These are phyloP conservation scores for Starmerella etchellsii DNA, from an alignment of 805 yeast genomes.

Conservation along the genomic window DNA sequence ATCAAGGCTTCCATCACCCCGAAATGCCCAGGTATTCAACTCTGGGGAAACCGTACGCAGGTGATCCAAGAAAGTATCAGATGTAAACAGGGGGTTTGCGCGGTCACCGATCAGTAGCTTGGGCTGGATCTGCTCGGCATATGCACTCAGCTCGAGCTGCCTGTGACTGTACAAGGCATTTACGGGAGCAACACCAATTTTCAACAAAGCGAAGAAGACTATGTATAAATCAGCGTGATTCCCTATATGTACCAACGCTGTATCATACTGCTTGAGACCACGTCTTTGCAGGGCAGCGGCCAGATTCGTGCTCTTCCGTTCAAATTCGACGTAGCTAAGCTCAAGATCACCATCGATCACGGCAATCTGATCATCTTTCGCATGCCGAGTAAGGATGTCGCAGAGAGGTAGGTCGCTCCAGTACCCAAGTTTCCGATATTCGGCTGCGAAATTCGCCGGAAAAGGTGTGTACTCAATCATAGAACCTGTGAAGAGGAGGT, in stretches of 20 bases:
- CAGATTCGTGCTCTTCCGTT: background rate
- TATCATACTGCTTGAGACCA: conserved; percentile 9
- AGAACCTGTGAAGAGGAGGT: too few species aligned
- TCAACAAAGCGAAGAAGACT: conserved; percentile 9
- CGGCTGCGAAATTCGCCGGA: conserved; percentile 7
- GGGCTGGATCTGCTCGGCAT: conserved; percentile 11
- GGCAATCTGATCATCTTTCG: conserved; percentile 1
- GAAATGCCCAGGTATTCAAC: conserved; percentile 1
- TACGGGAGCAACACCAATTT: conserved; percentile 11
- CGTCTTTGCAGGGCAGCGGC: conserved; percentile 1
- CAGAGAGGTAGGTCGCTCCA: conserved; percentile 10
- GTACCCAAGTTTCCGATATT: conserved; percentile 11
- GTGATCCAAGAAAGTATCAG: conserved; percentile 4
- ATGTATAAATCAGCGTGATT: conserved; percentile 11
- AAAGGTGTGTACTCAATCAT: conserved; percentile 10
- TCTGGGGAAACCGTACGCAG: conserved; percentile 1
- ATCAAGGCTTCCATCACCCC: background rate
- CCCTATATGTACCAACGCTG: conserved; percentile 13
- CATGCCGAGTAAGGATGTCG: conserved; percentile 5
- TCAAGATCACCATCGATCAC: conserved; percentile 5
- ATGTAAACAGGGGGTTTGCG: conserved; percentile 8
- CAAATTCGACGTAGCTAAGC: conserved; percentile 7
- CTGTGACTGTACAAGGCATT: conserved; percentile 15
- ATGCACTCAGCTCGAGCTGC: conserved; percentile 10
- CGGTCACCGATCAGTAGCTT: conserved; percentile 12